Conservation (phyloP, 331 rosid species). For the Arachis monticola region DNA sequence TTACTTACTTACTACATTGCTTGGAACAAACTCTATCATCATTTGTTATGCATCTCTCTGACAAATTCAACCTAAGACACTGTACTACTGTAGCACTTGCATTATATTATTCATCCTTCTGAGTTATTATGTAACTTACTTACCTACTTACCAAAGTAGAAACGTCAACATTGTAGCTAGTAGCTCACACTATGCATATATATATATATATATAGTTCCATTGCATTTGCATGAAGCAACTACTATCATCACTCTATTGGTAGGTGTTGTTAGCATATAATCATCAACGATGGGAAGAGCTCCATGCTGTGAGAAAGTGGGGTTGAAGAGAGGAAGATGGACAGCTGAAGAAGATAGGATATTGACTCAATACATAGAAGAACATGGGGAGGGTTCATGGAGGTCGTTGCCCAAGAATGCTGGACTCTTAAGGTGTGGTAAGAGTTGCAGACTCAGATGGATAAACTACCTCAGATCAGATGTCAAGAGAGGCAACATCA, state of each 20-base stretch:
- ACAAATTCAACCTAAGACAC: slow-evolving; percentile 10
- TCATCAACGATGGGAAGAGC: slow-evolving; percentile 61
- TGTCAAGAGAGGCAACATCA: slow-evolving; percentile 85
- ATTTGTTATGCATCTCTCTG: neutral
- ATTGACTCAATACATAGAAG: slow-evolving; percentile 61
- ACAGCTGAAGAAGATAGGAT: slow-evolving; percentile 75
- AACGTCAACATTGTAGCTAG: slow-evolving; percentile 27
- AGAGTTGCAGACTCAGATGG: slow-evolving; percentile 89
- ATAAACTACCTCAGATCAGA: slow-evolving; percentile 75
- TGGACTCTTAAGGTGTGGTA: slow-evolving; percentile 78
- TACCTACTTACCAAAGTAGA: neutral
- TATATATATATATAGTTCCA: no score
- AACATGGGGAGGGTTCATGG: slow-evolving; percentile 81
- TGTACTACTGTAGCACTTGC: neutral
- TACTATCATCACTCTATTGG: no score
- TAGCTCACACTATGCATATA: neutral
- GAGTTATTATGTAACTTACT: neutral
- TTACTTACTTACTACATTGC: neutral
- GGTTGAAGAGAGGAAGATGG: slow-evolving; percentile 85
- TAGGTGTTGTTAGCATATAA: no score
- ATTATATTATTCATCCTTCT: no score
- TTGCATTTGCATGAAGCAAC: no score
- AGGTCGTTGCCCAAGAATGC: slow-evolving; percentile 81
- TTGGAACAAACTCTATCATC: neutral
- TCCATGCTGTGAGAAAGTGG: slow-evolving; percentile 82